Evolutionary conservation across 2,329 filamentous ascomycete species (phyloP), one percentile per base, ranked within the genome.

Genomic region (Gaeumannomyces tritici): DNA sequence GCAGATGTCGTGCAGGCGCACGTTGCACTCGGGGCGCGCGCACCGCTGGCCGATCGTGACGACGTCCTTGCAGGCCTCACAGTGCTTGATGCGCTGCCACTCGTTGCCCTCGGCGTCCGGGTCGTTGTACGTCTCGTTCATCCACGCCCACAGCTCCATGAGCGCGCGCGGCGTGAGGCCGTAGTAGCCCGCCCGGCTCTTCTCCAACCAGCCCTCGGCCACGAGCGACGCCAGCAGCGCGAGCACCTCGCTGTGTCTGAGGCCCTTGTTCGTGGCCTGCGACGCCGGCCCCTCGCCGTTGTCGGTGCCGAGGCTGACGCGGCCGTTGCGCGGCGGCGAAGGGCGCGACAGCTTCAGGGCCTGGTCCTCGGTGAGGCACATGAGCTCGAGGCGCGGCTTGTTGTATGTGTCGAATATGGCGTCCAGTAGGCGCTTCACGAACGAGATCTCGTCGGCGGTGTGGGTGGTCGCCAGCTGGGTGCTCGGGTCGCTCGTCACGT

Each of bases 371-470:
- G 86, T 89, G 4, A 98, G 78, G 4, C 90, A 92, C 83, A 97
- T 88, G 29, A 91, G 83, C 74, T 99, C 93, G 69, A 87, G 85
- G n/a, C 85, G 80, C 11, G 80, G 81, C 0, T 87, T 91, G 71
- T 98, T 98, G 77, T 91, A 87, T 26, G 85, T 89, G 66, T 96
- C 91, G 71, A 98, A 99, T 84, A 99, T 96, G 68, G 84, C 86
- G 72, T 97, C 93, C 0, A 99, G 83, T 3, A 97, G 73, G 11
- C 95, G 83, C 75, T 96, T 95, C 62, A 98, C 84, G 72, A 91
- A 99, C 0, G 89, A 86, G 35, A 98, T 90, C 76, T 98, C 93
- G 67, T 96, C 92, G 0, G 91, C 78, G 9, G 81, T 83, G 71
- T 89, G 90, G 0, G 84, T 86, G 0, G 95, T 98, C 2, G 93